phyloP scores from a whole-genome alignment of 805 yeast genomes.

The Hanseniaspora clermontiae region DNA sequence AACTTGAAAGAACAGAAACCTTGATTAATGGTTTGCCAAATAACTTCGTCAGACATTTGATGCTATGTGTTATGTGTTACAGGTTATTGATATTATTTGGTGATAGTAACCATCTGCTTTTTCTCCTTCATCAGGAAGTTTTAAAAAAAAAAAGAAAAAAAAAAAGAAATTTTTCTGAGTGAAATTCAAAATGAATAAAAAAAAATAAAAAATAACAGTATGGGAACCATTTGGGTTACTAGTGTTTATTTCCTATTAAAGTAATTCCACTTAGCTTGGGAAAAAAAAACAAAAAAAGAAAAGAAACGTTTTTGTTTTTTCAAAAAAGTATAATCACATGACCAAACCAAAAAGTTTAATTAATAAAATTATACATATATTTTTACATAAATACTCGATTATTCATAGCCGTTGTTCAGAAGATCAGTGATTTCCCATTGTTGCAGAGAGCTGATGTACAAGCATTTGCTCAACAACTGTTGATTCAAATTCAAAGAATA shows the following conservation, averaged over 20 bases:
- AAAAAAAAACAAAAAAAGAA: neutral
- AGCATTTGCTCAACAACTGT: conserved; percentile 68
- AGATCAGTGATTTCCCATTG: conserved; percentile 49
- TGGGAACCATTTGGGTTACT: neutral
- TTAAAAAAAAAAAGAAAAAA: neutral
- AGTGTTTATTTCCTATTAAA: neutral
- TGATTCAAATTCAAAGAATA: conserved; percentile 45
- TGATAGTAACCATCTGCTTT: neutral
- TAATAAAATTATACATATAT: too few species aligned
- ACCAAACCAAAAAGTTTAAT: neutral
- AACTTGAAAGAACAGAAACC: conserved; percentile 92
- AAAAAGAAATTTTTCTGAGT: neutral
- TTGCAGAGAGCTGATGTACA: conserved; percentile 61
- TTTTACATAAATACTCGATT: neutral
- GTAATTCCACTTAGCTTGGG: neutral
- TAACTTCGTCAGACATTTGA: conserved; percentile 60
- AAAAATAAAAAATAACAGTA: neutral
- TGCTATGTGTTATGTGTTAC: neutral
- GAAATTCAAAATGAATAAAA: neutral
- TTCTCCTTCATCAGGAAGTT: too few species aligned
- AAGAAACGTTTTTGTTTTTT: neutral
- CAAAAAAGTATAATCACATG: neutral
- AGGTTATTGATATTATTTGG: neutral
- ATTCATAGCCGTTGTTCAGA: neutral
- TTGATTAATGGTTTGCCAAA: conserved; percentile 94